Evolutionary conservation across 495 filamentous ascomycete species (phyloP).

Genomic region (Xylaria telfairii): DNA sequence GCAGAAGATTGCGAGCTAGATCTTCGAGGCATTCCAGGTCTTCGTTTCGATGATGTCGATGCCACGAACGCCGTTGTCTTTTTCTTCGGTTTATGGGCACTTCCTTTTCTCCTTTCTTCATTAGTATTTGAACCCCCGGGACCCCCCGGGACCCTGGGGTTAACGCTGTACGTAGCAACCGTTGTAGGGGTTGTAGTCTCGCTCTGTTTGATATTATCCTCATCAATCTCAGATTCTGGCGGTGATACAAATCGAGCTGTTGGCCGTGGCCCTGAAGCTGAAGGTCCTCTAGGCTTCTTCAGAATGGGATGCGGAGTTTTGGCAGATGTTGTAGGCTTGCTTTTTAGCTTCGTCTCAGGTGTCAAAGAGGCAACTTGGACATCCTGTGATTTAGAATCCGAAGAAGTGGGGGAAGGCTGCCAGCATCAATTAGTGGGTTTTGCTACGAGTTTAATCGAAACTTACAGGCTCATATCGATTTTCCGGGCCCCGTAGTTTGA

Average conservation of each 20-base stretch:
- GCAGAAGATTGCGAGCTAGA: conserved; percentile 50
- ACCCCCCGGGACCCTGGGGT: conserved; percentile 19
- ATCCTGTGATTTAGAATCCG: conserved; percentile 25
- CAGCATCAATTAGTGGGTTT: conserved; percentile 15
- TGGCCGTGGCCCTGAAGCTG: conserved; percentile 53
- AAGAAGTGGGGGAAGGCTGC: conserved; percentile 36
- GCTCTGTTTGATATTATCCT: conserved; percentile 32
- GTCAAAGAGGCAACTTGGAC: conserved; percentile 24
- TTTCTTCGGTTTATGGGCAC: conserved; percentile 38
- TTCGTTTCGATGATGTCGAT: conserved; percentile 43
- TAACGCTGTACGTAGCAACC: conserved; percentile 35
- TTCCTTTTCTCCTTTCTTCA: conserved; percentile 34
- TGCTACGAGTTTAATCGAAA: conserved; percentile 4
- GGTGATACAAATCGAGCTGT: conserved; percentile 60
- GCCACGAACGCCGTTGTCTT: conserved; percentile 42
- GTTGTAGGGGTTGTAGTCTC: conserved; percentile 33
- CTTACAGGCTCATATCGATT: conserved; percentile 55
- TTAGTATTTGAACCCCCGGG: conserved; percentile 35
- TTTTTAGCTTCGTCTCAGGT: conserved; percentile 27
- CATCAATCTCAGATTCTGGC: conserved; percentile 48
- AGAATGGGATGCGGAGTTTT: conserved; percentile 54
- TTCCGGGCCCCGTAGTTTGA: conserved; percentile 50
- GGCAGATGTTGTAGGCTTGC: conserved; percentile 28
- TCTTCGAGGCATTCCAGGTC: conserved; percentile 46
- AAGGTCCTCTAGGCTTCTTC: conserved; percentile 60